Evolutionary conservation across 306 rosid species (phyloP), one percentile per base, ranked within the genome.

Genomic region (Sechiopsis laciniata): DNA sequence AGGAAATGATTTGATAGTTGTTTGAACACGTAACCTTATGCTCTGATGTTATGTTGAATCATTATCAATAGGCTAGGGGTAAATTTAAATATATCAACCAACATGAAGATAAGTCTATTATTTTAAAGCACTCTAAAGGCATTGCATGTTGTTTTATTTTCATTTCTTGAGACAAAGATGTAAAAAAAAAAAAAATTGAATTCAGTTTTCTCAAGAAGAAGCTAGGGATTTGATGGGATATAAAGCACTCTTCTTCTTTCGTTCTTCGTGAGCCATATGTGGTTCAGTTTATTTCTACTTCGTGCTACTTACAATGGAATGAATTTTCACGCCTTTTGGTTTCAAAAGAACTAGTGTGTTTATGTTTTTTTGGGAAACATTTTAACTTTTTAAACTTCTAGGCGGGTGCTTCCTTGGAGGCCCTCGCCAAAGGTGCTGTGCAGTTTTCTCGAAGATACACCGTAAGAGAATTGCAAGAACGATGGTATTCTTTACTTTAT

Each of bases 401-500:
- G 99, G 91, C 87, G 7, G 97, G 97, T 78, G 99, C 99, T 85
- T 95, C 99, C 26, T 83, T 95, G 78, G 99, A 95, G 75, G 88
- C 99, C 61, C 96, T 95, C 72, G 97, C 99, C 5, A 95, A 95
- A 81, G 99, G 99, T 12, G 97, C 97, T 3, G 97, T 91, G 75
- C 92, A 85, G 70, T 95, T 95, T 87, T 88, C 99, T 78, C 83
- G 80, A 32, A 89, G 88, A 75, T 95, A 80, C 82, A 83, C 86
- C 76, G 78, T 87, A 74, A 80, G 65, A 58, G 99, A 95, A 67
- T 82, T 95, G 79, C 85, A 87, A 52, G 97, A 95, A 61, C 84
- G 99, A 65, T 95, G 97, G 99, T 54, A 83, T 72, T 80, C 90
- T 82, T 78, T 95, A 72, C 91, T 95, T 71, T 95, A 85, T 69